Evolutionary conservation across 495 filamentous ascomycete genomes (phyloP).

Genomic region (Xylaria curta): DNA sequence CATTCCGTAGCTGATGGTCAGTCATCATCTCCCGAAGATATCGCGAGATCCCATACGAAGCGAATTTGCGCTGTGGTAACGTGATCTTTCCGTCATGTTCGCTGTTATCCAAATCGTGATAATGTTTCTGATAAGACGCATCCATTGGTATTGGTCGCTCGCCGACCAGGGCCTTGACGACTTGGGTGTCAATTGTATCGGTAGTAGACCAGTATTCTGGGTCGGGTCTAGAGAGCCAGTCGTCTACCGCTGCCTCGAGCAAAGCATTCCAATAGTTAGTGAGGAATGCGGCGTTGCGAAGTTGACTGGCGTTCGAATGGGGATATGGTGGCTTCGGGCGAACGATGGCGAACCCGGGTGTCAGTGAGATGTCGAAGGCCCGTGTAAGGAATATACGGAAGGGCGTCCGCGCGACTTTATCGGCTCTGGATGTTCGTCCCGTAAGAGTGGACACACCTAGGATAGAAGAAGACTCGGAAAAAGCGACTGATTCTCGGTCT

Average conservation of each 20-base stretch:
- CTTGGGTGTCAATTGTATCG: conserved; percentile 28
- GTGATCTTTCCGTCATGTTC: neutral
- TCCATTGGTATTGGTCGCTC: conserved; percentile 5
- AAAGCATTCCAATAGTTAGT: conserved; percentile 42
- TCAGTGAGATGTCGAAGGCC: conserved; percentile 53
- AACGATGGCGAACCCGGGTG: conserved; percentile 46
- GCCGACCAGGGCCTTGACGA: conserved; percentile 28
- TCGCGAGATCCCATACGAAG: conserved; percentile 36
- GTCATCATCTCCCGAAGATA: conserved; percentile 42
- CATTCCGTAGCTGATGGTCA: conserved; percentile 42
- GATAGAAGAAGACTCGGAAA: conserved; percentile 29
- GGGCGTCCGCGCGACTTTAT: conserved; percentile 7
- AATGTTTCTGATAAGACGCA: neutral
- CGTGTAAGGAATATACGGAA: conserved; percentile 52
- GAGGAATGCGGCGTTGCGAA: conserved; percentile 46
- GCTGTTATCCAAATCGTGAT: neutral
- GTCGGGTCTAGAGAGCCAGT: conserved; percentile 40
- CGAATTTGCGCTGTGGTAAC: conserved; percentile 37
- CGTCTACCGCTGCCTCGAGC: conserved; percentile 33
- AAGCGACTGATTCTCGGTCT: conserved; percentile 37
- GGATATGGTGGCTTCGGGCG: conserved; percentile 37
- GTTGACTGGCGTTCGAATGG: conserved; percentile 41
- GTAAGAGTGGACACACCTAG: neutral
- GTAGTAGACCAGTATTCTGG: conserved; percentile 25
- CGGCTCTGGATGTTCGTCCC: neutral